A percentile compares a stretch with the other conserved stretches of the same genome.
Conservation (phyloP, 2,329 filamentous ascomycete genomes). For the Tolypocladium guangdongense region DNA sequence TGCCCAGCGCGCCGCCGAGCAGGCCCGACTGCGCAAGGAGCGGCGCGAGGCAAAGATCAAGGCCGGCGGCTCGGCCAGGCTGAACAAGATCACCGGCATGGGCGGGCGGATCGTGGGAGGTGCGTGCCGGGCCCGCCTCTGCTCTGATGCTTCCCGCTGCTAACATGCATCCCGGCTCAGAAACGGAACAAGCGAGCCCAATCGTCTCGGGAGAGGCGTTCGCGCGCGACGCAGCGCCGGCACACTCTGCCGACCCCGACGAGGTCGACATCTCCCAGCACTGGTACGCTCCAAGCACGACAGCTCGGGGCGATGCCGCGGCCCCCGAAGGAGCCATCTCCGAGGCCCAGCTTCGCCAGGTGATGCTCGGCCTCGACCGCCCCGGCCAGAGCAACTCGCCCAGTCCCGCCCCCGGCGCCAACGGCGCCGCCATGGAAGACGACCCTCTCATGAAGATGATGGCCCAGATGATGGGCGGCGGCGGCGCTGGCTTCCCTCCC, state of each 20-base stretch:
- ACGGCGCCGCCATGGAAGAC: conserved; percentile 14
- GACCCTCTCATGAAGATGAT: conserved; percentile 53
- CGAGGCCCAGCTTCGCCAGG: conserved; percentile 52
- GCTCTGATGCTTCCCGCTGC: neutral
- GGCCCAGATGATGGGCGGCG: conserved; percentile 55
- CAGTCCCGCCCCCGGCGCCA: conserved; percentile 9
- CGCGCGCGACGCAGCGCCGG: conserved; percentile 1
- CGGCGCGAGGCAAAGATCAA: conserved; percentile 70
- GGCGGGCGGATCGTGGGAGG: conserved; percentile 32
- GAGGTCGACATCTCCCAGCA: conserved; percentile 74
- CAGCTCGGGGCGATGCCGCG: conserved; percentile 15
- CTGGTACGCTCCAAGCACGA: conserved; percentile 47
- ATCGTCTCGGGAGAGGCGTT: neutral
- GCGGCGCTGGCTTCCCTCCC: conserved; percentile 14
- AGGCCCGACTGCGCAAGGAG: conserved; percentile 67
- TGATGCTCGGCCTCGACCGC: conserved; percentile 49
- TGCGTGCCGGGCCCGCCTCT: conserved; percentile 5
- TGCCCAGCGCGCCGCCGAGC: conserved; percentile 44
- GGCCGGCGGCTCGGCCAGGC: conserved; percentile 55
- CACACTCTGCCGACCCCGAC: conserved; percentile 50
- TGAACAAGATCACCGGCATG: conserved; percentile 66
- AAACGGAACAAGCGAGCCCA: conserved; percentile 2
- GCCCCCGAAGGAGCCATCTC: conserved; percentile 27
- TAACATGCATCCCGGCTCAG: neutral
- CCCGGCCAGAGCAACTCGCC: conserved; percentile 13